Conservation (phyloP, 495 filamentous ascomycete species). For the Aspergillus kassunensis region DNA sequence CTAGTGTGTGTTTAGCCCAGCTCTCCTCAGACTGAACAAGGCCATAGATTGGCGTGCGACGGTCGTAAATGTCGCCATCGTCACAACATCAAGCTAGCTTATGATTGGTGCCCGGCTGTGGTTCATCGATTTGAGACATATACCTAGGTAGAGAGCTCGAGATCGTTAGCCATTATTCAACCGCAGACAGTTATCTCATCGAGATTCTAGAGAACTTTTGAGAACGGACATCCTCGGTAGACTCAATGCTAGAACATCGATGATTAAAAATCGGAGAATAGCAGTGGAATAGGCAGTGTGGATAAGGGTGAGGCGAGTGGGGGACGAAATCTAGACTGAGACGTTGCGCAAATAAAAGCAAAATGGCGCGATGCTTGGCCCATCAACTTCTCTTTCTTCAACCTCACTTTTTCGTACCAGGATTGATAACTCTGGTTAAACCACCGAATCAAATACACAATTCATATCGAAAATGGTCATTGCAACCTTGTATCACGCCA, state of each 20-base stretch:
- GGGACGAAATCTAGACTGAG: not conserved
- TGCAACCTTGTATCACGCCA: conserved; percentile 8
- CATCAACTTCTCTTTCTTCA: not conserved
- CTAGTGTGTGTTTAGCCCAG: conserved; percentile 7
- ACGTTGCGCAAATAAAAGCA: conserved; percentile 16
- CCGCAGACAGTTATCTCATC: no score
- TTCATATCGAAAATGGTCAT: conserved; percentile 1
- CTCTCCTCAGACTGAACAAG: no score
- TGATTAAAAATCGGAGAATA: no score
- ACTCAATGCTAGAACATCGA: no score
- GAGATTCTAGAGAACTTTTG: no score
- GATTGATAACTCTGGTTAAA: not conserved
- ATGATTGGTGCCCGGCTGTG: conserved; percentile 10
- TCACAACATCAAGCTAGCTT: conserved; percentile 13
- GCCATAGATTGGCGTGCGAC: conserved; percentile 17
- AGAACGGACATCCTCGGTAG: no score
- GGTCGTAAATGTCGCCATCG: conserved; percentile 18
- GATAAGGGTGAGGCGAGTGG: not conserved
- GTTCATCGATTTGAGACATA: not conserved
- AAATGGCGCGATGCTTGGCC: conserved; percentile 23
- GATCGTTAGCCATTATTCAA: no score
- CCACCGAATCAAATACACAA: not conserved
- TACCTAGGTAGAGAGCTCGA: no score
- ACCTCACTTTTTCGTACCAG: not conserved
- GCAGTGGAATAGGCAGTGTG: no score